Base-by-base conservation (phyloP, 176 grass and related monocot species). In the Guadua angustifolia region DNA sequence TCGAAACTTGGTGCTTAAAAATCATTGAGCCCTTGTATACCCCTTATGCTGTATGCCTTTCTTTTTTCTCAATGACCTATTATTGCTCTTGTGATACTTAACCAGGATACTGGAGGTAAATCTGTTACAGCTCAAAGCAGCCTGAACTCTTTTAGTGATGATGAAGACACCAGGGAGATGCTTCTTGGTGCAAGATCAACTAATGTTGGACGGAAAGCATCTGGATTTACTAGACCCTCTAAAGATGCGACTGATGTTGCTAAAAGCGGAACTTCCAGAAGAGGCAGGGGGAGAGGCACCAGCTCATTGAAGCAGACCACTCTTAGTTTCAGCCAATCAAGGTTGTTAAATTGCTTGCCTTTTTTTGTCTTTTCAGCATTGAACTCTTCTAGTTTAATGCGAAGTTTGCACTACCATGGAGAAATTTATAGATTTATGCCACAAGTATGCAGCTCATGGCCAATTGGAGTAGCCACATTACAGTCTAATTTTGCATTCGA, bases 271-370 rank as follows among this genome's bases (percentile, higher is more conserved):
- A 21, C 87, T 85, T 73, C 87, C 51, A 92, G 51, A 84, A 86
- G 85, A 85, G 93, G 90, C 82, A 94, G 82, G 65, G 89, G 87
- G 79, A 89, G 71, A 65, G 80, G 82, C 40, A 78, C 75, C 63
- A 80, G 50, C 58, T 86, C 74, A 52, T 56, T 94, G 88, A 94
- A 94, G 82, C 93, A 94, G 71, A 92, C 42, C 69, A 90, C 89
- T 69, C 87, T 94, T 85, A 86, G 58, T 86, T 84, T 89, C 55
- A 89, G 82, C 67, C 87, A 83, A 59, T 90, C 79, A 50, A 94
- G 93, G 93, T 92, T 71, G 66, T 67, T 68, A 25, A 50, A 77
- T 57, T 67, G 44, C 21, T 59, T 73, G 42, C 45, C 5, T 21
- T 77, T 76, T 76, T 26, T 82, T 26, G 3, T 40, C 7, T 52